Evolutionary conservation across 2,329 filamentous ascomycete species (phyloP).

Genomic region (Fusarium paranaense): DNA sequence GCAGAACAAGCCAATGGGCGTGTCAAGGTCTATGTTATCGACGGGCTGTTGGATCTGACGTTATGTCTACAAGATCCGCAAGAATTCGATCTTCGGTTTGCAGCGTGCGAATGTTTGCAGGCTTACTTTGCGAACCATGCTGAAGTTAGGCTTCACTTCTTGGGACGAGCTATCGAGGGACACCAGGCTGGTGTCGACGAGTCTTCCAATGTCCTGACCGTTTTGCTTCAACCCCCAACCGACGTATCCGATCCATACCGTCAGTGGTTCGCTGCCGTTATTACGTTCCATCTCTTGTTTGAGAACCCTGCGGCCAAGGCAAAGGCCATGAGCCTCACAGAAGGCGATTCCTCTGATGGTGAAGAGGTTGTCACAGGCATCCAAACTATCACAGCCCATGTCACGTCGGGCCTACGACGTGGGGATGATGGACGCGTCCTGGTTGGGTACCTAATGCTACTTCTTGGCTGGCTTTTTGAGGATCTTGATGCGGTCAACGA

Average conservation of each 20-base stretch:
- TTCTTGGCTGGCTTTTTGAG: slow-evolving; percentile 92
- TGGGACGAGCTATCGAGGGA: slow-evolving; percentile 88
- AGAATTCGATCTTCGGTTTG: slow-evolving; percentile 83
- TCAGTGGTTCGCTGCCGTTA: slow-evolving; percentile 87
- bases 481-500: slow-evolving; percentile 93
- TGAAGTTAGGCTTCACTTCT: slow-evolving; percentile 85
- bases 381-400: slow-evolving; percentile 85
- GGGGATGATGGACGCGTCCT: slow-evolving; percentile 82
- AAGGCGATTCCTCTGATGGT: slow-evolving; percentile 88
- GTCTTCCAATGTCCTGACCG: slow-evolving; percentile 88
- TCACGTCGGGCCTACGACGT: slow-evolving; percentile 82
- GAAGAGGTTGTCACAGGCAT: slow-evolving; percentile 97
- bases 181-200: slow-evolving; percentile 82
- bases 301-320: slow-evolving; percentile 84
- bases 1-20: slow-evolving; percentile 63
- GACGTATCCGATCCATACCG: slow-evolving; percentile 83
- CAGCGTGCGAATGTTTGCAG: slow-evolving; percentile 90
- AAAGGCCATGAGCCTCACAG: slow-evolving; percentile 82
- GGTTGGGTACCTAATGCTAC: slow-evolving; percentile 88
- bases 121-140: slow-evolving; percentile 89
- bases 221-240: slow-evolving; percentile 76
- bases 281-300: slow-evolving; percentile 87
- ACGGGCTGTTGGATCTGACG: slow-evolving; percentile 87
- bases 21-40: slow-evolving; percentile 86
- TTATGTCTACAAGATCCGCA: slow-evolving; percentile 74